Evolutionary conservation across 2,329 filamentous ascomycete species (phyloP), one percentile per base, ranked within the genome.

Genomic region (Diplocarpon rosae): DNA sequence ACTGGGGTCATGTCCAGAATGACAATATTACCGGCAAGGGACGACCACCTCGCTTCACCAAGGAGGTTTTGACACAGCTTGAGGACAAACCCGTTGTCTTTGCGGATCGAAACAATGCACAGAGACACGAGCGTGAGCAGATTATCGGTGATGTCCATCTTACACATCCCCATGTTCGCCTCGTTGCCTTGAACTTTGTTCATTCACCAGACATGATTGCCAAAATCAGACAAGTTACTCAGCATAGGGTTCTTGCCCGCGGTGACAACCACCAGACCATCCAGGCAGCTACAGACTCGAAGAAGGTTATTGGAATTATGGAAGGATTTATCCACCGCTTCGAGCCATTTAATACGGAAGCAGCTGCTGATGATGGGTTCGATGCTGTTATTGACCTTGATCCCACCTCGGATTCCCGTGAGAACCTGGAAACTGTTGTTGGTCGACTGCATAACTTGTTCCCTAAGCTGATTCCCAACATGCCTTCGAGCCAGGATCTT

Each of bases 251-350:
- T 1, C 68, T 95, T 15, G 73, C 78, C 5, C 83, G 92, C 16
- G 92, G 92, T 12, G 88, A 98, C 63, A 96, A 96, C 59, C 92
- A 98, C 63, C 92, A 98, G 66, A 98, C 92, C 0, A 96, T 98
- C 48, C 88, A 92, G 58, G 89, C 90, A 10, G 83, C 77, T 37
- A 83, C 85, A 45, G 76, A 83, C 36, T 65, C 71, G 37, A 67
- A 72, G 14, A 90, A 95, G 62, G 85, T 92, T 44, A 70, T 92
- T 37, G 76, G 78, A 5, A 94, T 98, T 56, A 96, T 98, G 92
- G 85, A 95, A 56, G 86, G 87, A 2, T 98, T 98, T 65, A 72
- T 98, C 53, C 65, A 76, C 11, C 79, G 92, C 30, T 96, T 95
- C 60, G 84, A 98, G 66, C 76, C 82, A 15, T 72, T 88, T 47